A percentile compares a stretch with the other conserved stretches of the same genome.
phyloP scores from a whole-genome alignment of 306 rosid genomes.

The Prunus persica region Prunus_persica_NCBIv2 NC_034014.1:27170501-27171000 shows the following conservation, averaged over 20 bases:
- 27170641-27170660: constrained; percentile 91
- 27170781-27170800: neutral
- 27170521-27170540: neutral
- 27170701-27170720: constrained; percentile 97
- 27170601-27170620: constrained; percentile 99
- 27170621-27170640: constrained; percentile 97
- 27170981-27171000: constrained; percentile 71
- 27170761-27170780: neutral
- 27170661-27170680: constrained; percentile 98
- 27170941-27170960: constrained; percentile 96
- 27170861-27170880: constrained; percentile 16
- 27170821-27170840: neutral
- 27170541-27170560: neutral
- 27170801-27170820: neutral
- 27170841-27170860: constrained; percentile 16
- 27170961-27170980: constrained; percentile 81
- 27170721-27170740: constrained; percentile 83
- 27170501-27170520: too few relatives aligned
- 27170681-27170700: constrained; percentile 99
- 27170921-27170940: constrained; percentile 93
- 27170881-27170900: constrained; percentile 75
- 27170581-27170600: constrained; percentile 32
- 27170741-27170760: constrained; percentile 7
- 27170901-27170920: constrained; percentile 95
- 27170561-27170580: constrained; percentile 14